phyloP scores from a whole-genome alignment of 2,329 filamentous ascomycete species.

The Aspergillus eucalypticola region DNA sequence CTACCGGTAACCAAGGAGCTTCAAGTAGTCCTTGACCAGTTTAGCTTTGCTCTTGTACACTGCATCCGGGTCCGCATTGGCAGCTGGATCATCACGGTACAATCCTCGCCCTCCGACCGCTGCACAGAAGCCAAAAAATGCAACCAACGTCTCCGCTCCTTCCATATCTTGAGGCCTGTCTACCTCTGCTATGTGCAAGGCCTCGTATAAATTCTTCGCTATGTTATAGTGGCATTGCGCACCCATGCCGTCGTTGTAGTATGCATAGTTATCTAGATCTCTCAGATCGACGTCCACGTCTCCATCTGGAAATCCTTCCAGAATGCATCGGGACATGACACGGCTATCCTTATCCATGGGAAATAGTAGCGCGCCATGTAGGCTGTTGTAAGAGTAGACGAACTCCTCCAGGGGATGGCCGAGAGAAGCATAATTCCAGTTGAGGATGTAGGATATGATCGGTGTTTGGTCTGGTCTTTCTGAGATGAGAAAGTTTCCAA shows the following conservation, averaged over 20 bases:
- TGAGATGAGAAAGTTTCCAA: neutral
- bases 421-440: neutral
- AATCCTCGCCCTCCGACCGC: neutral
- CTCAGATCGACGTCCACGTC: neutral
- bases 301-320: neutral
- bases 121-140: neutral
- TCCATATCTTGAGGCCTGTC: neutral
- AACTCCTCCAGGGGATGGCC: neutral
- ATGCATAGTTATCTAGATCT: neutral
- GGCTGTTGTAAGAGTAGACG: neutral
- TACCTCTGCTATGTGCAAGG: neutral
- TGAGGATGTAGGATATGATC: neutral
- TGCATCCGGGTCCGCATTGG: neutral
- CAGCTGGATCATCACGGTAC: neutral
- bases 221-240: neutral
- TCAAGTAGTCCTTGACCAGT: neutral
- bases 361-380: neutral
- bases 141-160: neutral
- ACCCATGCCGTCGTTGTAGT: neutral
- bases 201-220: neutral
- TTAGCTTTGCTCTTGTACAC: neutral
- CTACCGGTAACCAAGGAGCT: too few relatives aligned
- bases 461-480: neutral
- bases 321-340: neutral
- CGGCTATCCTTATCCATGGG: neutral